Evolutionary conservation across 176 grass and related monocot species (phyloP).

Genomic region (Thalia dealbata): DNA sequence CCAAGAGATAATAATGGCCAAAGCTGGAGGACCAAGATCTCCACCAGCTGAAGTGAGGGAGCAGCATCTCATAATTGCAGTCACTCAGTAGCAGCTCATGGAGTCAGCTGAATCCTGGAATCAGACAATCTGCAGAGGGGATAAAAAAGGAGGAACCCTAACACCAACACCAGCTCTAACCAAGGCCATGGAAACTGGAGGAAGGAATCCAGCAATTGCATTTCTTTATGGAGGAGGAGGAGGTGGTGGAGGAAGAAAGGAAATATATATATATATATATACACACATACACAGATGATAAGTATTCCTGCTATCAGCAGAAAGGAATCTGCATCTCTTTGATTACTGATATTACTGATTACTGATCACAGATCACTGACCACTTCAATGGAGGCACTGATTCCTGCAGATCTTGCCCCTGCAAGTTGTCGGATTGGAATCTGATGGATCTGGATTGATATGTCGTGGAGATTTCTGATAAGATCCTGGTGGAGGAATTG

Average conservation of each 20-base stretch:
- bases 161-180: neutral
- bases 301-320: neutral
- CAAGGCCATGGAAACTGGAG: neutral
- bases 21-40: too few species aligned
- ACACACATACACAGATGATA: neutral
- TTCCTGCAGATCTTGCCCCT: neutral
- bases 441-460: neutral
- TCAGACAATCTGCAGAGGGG: neutral
- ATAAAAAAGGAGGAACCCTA: neutral
- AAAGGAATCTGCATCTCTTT: neutral
- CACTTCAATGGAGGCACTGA: neutral
- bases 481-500: neutral
- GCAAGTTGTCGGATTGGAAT: neutral
- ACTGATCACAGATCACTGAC: too few species aligned
- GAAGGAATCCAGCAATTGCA: too few species aligned
- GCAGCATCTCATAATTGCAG: neutral
- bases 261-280: too few species aligned
- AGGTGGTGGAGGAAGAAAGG: too few species aligned
- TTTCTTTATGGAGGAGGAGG: neutral
- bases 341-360: too few species aligned
- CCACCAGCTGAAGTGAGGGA: neutral
- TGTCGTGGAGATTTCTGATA: neutral
- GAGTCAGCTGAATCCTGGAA: neutral
- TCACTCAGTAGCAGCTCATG: neutral
- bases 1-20: too few species aligned